Evolutionary conservation across 805 yeast species (phyloP).

Genomic region (Myxozyma neglecta): DNA sequence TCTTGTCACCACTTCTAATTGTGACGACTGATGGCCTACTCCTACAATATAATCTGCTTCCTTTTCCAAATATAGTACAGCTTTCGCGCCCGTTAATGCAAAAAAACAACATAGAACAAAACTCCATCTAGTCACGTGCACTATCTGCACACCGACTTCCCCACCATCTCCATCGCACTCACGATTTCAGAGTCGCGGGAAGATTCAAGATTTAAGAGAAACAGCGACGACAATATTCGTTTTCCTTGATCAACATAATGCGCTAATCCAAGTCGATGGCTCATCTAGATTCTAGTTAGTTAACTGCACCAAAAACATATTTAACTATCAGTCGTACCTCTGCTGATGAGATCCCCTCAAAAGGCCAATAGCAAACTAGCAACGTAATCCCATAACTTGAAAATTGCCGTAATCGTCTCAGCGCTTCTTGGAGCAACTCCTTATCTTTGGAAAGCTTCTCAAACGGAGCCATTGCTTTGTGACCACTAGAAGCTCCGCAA

Average conservation of each 20-base stretch:
- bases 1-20: no score
- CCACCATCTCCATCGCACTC: slow-evolving; percentile 18
- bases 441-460: slow-evolving; percentile 46
- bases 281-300: background rate
- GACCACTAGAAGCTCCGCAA: slow-evolving; percentile 47
- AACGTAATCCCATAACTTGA: slow-evolving; percentile 46
- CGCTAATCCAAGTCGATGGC: slow-evolving; percentile 3
- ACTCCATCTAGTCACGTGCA: background rate
- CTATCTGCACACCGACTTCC: slow-evolving; percentile 16
- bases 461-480: slow-evolving; percentile 18
- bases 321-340: slow-evolving; percentile 5
- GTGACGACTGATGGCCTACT: no score
- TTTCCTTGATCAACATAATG: slow-evolving; percentile 3
- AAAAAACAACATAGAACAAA: background rate
- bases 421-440: slow-evolving; percentile 42
- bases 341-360: slow-evolving; percentile 10
- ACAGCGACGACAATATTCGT: slow-evolving; percentile 12
- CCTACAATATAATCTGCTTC: no score
- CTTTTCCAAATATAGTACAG: background rate
- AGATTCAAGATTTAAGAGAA: slow-evolving; percentile 15
- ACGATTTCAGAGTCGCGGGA: slow-evolving; percentile 7
- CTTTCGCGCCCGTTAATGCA: background rate
- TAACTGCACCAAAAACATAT: background rate
- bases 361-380: slow-evolving; percentile 47
- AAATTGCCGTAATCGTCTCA: slow-evolving; percentile 41